phyloP scores from a whole-genome alignment of 2,329 filamentous ascomycete genomes.

The Myriosclerotinia curreyana region DNA sequence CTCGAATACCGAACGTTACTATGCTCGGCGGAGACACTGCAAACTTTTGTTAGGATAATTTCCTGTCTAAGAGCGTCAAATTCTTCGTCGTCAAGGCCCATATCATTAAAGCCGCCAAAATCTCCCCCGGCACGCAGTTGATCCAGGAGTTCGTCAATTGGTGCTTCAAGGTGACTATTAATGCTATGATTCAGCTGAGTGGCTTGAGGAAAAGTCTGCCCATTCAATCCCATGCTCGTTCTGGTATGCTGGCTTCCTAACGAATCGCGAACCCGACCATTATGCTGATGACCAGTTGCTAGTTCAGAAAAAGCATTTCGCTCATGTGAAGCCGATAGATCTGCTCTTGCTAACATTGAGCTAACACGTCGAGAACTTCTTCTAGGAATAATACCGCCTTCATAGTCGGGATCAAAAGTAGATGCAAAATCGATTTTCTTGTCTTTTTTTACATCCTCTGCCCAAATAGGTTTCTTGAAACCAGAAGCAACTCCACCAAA shows the following conservation, averaged over 20 bases:
- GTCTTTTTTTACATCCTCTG: slow-evolving; percentile 31
- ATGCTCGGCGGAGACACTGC: slow-evolving; percentile 62
- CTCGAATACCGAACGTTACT: slow-evolving; percentile 59
- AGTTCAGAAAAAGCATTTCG: slow-evolving; percentile 75
- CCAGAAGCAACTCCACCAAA: slow-evolving; percentile 50
- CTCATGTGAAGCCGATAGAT: slow-evolving; percentile 82
- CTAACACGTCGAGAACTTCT: slow-evolving; percentile 77
- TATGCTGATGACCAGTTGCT: slow-evolving; percentile 46
- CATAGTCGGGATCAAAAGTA: slow-evolving; percentile 67
- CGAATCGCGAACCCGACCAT: slow-evolving; percentile 57
- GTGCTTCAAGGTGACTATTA: slow-evolving; percentile 64
- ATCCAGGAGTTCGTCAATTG: slow-evolving; percentile 67
- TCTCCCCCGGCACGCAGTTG: slow-evolving; percentile 60
- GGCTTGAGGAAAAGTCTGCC: slow-evolving; percentile 30
- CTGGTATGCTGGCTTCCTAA: slow-evolving; percentile 65
- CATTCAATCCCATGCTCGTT: slow-evolving; percentile 47
- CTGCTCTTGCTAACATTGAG: slow-evolving; percentile 82
- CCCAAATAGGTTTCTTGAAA: slow-evolving; percentile 29
- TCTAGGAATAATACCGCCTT: slow-evolving; percentile 51
- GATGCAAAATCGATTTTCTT: slow-evolving; percentile 59
- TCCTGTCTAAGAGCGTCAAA: slow-evolving; percentile 70
- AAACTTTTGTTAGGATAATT: slow-evolving; percentile 68
- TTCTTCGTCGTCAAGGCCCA: slow-evolving; percentile 69
- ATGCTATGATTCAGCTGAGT: slow-evolving; percentile 45
- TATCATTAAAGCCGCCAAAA: slow-evolving; percentile 66